Percentiles rank a stretch among this genome's conserved stretches.
Conservation (phyloP, 1,284 basidiomycete genomes). For the Macrocystidia cucumis region DNA sequence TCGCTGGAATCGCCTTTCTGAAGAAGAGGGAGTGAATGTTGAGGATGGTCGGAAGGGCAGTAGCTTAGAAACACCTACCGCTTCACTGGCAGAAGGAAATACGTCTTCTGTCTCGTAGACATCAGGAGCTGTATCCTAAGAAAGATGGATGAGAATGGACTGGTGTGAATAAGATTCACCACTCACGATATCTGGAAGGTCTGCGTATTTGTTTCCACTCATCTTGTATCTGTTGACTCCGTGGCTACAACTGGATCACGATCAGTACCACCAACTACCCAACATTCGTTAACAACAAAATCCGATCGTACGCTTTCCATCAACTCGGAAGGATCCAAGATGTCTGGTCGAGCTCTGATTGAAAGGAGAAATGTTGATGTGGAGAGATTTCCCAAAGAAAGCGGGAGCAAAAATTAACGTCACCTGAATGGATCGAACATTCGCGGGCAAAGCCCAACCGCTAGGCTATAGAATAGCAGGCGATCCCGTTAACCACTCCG, state of each 20-base stretch:
- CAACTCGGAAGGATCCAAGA: no score
- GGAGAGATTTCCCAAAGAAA: background rate
- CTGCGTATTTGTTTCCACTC: slow-evolving; percentile 78
- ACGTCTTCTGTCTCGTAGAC: slow-evolving; percentile 89
- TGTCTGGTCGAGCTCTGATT: no score
- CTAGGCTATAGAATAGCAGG: slow-evolving; percentile 55
- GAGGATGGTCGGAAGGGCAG: background rate
- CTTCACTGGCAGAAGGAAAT: slow-evolving; percentile 41
- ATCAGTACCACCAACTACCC: no score
- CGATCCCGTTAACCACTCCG: slow-evolving; percentile 87
- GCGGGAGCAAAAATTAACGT: slow-evolving; percentile 43
- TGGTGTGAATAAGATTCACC: slow-evolving; percentile 4
- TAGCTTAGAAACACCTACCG: slow-evolving; percentile 15
- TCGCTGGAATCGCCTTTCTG: slow-evolving; percentile 60
- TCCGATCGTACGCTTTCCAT: no score
- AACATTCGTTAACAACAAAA: no score
- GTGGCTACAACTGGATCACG: no score
- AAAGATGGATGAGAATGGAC: slow-evolving; percentile 3
- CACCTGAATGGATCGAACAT: slow-evolving; percentile 88
- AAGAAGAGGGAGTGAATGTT: slow-evolving; percentile 5
- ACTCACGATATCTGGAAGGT: slow-evolving; percentile 85
- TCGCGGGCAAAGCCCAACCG: slow-evolving; percentile 80
- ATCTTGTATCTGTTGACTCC: no score
- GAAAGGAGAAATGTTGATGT: background rate
- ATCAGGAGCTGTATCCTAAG: slow-evolving; percentile 83